Evolutionary conservation across 495 filamentous ascomycete genomes (phyloP).

Genomic region (Aspergillus bridgeri): DNA sequence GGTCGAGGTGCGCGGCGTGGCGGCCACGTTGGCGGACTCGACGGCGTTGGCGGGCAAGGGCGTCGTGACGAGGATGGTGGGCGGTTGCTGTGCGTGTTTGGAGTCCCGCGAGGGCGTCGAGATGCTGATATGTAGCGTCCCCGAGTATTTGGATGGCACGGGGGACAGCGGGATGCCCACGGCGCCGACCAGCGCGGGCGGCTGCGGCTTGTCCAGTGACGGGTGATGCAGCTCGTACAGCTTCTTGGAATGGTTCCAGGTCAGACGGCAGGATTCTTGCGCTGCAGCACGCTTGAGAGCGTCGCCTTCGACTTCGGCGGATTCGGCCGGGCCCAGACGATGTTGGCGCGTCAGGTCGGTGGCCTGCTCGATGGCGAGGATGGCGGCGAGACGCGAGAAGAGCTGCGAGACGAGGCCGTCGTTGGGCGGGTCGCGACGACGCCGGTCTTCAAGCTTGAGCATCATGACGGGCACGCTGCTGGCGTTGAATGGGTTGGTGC

Average conservation of each 20-base stretch:
- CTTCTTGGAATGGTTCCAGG: constrained; percentile 60
- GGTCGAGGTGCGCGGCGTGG: constrained; percentile 41
- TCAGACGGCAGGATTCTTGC: constrained; percentile 67
- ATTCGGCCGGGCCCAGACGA: constrained; percentile 38
- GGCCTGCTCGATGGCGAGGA: constrained; percentile 65
- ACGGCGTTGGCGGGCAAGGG: constrained; percentile 33
- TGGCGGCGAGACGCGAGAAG: constrained; percentile 65
- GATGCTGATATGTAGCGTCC: constrained; percentile 39
- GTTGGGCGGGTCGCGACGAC: constrained; percentile 55
- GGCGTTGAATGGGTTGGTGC: constrained; percentile 35
- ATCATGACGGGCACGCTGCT: constrained; percentile 50
- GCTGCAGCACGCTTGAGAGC: constrained; percentile 62
- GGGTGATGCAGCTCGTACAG: constrained; percentile 73
- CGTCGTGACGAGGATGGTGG: constrained; percentile 41
- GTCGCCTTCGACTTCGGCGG: constrained; percentile 49
- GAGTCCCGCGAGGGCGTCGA: constrained; percentile 29
- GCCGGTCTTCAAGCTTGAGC: constrained; percentile 57
- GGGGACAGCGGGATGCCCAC: constrained; percentile 62
- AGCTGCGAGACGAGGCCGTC: constrained; percentile 72
- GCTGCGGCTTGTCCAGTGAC: constrained; percentile 43
- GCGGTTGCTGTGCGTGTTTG: constrained; percentile 26
- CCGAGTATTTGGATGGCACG: constrained; percentile 32
- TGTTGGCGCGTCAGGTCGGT: constrained; percentile 41
- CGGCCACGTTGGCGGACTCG: constrained; percentile 37
- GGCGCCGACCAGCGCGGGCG: constrained; percentile 50